Conservation (phyloP, 495 filamentous ascomycete species). For the Durotheca rogersii region DNA sequence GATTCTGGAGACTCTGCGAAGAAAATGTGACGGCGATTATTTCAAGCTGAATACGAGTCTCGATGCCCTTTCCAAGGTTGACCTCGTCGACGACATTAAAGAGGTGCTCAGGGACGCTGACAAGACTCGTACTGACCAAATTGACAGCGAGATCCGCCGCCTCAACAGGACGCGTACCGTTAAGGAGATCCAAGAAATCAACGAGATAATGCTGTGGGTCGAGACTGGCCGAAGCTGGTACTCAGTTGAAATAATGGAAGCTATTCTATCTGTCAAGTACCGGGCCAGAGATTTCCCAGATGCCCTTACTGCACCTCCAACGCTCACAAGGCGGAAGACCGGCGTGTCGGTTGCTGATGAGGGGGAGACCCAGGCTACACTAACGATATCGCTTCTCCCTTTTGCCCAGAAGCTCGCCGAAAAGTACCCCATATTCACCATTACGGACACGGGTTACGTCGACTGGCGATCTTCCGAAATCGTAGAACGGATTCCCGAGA, state of each 20-base stretch:
- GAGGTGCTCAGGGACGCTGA: constrained; percentile 40
- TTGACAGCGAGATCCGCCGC: constrained; percentile 37
- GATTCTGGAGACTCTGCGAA: constrained; percentile 35
- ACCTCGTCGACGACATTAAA: constrained; percentile 42
- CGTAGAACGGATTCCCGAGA: constrained; percentile 20
- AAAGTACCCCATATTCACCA: constrained; percentile 41
- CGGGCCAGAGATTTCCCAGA: not conserved
- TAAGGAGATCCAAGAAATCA: constrained; percentile 44
- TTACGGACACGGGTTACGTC: constrained; percentile 30
- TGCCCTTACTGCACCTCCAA: not conserved
- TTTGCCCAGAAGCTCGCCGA: constrained; percentile 39
- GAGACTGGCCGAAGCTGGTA: constrained; percentile 36
- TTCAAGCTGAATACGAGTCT: constrained; percentile 43
- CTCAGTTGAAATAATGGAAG: constrained; percentile 25
- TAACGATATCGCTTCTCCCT: constrained; percentile 38
- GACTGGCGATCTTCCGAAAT: constrained; percentile 34
- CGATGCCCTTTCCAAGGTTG: constrained; percentile 38
- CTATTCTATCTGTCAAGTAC: constrained; percentile 32
- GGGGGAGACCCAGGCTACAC: not conserved
- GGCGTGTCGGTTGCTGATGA: constrained; percentile 6
- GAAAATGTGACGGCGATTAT: constrained; percentile 40
- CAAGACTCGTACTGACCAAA: constrained; percentile 40
- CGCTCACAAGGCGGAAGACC: constrained; percentile 19
- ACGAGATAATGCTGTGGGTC: constrained; percentile 45
- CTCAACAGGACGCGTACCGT: constrained; percentile 39